Base-by-base conservation (phyloP, 257 asterid genomes). In the Cynanchum wilfordii region DNA sequence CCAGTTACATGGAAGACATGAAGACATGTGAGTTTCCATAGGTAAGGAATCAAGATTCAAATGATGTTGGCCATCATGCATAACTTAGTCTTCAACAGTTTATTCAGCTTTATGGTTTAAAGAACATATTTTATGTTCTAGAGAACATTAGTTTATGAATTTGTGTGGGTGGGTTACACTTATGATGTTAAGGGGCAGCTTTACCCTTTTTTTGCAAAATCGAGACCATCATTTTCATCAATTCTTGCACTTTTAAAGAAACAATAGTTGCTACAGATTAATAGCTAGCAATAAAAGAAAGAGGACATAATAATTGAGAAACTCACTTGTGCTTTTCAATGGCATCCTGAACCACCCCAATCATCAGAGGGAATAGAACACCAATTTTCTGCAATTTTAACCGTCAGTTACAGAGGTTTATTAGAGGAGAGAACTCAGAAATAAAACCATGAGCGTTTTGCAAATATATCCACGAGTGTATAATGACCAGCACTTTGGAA, bases 291-390 rank as follows among this genome's bases (percentile, higher is more conserved):
- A 22, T 50, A 38, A 15, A 50, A 42, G 47, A 42, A 64, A 52
- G 55, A 47, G 63, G 68, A 24, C 22, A 25, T 16, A 72, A 30
- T 36, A 25, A 77, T 22, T 58, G 71, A 42, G 72, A 44, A 76
- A 82, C 97, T 86, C 87, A 90, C 98, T 77, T 84, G 78, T 93
- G 97, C 79, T 84, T 88, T 76, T 78, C 80, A 73, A 87, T 82
- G 67, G 93, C 92, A 68, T 83, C 81, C 76, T 65, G 86, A 75
- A 93, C 85, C 71, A 56, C 80, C 38, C 80, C 78, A 74, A 81
- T 75, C 78, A 90, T 64, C 81, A 71, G 68, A 47, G 97, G 94
- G 60, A 85, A 93, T 66, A 86, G 78, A 66, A 85, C 79, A 74
- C 68, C 74, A 70, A 72, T 77, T 72, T 76, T 79, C 98, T 93